Conservation (phyloP, 495 filamentous ascomycete species). For the Pseudevernia furfuracea region DNA sequence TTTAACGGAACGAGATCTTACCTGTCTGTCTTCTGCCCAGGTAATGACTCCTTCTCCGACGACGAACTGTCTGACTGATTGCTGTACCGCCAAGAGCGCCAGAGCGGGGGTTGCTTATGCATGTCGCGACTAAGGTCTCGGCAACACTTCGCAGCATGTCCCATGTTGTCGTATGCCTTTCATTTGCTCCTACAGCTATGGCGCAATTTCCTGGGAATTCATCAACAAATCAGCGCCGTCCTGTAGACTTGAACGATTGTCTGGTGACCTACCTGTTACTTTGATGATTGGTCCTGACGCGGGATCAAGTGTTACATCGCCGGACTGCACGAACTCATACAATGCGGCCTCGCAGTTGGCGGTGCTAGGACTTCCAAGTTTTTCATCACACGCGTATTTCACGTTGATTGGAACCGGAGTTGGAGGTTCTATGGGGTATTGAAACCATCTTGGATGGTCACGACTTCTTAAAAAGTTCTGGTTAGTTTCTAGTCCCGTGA, state of each 20-base stretch:
- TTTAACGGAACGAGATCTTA: background rate
- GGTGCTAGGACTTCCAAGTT: slow-evolving; percentile 4
- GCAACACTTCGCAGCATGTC: slow-evolving; percentile 12
- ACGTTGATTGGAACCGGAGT: slow-evolving; percentile 8
- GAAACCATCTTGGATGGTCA: slow-evolving; percentile 2
- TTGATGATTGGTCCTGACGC: slow-evolving; percentile 1
- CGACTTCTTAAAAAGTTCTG: background rate
- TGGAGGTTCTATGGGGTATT: slow-evolving; percentile 4
- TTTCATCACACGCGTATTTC: background rate
- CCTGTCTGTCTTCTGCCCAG: background rate
- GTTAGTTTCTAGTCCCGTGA: background rate
- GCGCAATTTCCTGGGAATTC: slow-evolving; percentile 1
- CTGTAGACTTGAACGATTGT: background rate
- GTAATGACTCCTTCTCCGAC: background rate
- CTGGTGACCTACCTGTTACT: background rate
- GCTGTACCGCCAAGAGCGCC: slow-evolving; percentile 1
- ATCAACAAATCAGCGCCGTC: background rate
- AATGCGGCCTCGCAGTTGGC: slow-evolving; percentile 12
- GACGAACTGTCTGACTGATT: background rate
- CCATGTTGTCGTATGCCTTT: slow-evolving; percentile 7
- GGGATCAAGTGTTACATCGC: slow-evolving; percentile 1
- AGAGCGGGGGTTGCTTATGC: slow-evolving; percentile 1
- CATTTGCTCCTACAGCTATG: slow-evolving; percentile 10
- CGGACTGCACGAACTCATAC: slow-evolving; percentile 6
- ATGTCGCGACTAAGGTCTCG: background rate